phyloP scores from a whole-genome alignment of 2,329 filamentous ascomycete genomes.

The Microdochium bolleyi region DNA sequence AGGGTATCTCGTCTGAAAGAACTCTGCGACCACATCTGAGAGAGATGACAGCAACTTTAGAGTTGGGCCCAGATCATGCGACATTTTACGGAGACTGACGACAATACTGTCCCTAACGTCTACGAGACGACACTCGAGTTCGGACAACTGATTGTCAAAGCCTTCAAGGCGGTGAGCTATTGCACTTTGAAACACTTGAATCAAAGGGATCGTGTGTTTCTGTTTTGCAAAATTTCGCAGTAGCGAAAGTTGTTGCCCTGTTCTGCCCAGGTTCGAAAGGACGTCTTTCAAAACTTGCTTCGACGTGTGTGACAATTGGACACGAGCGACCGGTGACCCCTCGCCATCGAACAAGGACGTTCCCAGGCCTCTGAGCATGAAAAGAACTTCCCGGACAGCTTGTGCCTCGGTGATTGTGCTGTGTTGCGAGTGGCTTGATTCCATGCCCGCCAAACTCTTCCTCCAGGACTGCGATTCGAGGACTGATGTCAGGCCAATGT shows the following conservation, averaged over 20 bases:
- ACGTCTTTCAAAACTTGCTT: slow-evolving; percentile 42
- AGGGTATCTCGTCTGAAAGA: slow-evolving; percentile 38
- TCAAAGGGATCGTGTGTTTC: slow-evolving; percentile 43
- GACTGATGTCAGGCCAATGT: slow-evolving; percentile 25
- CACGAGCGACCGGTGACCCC: slow-evolving; percentile 28
- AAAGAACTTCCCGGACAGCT: slow-evolving; percentile 67
- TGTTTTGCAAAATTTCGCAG: slow-evolving; percentile 35
- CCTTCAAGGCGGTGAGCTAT: slow-evolving; percentile 45
- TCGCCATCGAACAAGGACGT: slow-evolving; percentile 59
- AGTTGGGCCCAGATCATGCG: slow-evolving; percentile 45
- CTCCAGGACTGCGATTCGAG: slow-evolving; percentile 40
- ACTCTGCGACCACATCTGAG: slow-evolving; percentile 50
- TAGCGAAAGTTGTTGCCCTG: slow-evolving; percentile 33
- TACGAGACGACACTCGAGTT: slow-evolving; percentile 53
- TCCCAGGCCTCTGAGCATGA: slow-evolving; percentile 75
- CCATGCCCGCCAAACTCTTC: slow-evolving; percentile 1
- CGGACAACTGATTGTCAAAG: slow-evolving; percentile 52
- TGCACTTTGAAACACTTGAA: slow-evolving; percentile 65
- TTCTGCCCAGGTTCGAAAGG: slow-evolving; percentile 36
- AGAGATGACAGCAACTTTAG: slow-evolving; percentile 52
- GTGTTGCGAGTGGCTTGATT: slow-evolving; percentile 21
- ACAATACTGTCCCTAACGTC: slow-evolving; percentile 41
- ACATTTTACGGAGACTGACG: slow-evolving; percentile 59
- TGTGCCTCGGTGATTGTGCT: slow-evolving; percentile 61
- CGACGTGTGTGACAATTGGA: slow-evolving; percentile 39